Evolutionary conservation across 2,329 filamentous ascomycete genomes (phyloP).

Genomic region (Rutstroemia sp.): DNA sequence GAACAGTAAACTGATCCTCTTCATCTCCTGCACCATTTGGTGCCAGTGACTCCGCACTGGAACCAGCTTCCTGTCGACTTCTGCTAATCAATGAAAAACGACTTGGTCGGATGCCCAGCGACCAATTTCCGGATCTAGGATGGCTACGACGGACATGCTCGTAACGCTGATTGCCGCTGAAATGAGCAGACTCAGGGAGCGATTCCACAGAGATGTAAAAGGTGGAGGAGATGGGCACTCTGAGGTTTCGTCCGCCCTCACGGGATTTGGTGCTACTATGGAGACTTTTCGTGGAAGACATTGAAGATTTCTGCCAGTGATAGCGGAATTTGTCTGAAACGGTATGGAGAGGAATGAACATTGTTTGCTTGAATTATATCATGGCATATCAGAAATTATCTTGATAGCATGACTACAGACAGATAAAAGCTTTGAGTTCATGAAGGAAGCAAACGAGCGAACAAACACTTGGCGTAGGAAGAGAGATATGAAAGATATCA

Average conservation of each 20-base stretch:
- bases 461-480: too few species aligned
- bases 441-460: too few species aligned
- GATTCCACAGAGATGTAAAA: conserved; percentile 7
- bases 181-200: neutral
- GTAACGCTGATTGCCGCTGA: neutral
- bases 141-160: neutral
- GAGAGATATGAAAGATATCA: too few species aligned
- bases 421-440: too few species aligned
- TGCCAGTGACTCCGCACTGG: neutral
- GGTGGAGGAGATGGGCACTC: conserved; percentile 1
- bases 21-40: neutral
- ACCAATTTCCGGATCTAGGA: neutral
- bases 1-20: neutral
- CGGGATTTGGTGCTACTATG: neutral
- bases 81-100: too few species aligned
- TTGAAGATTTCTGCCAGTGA: too few species aligned
- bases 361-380: too few species aligned
- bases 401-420: too few species aligned
- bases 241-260: neutral
- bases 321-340: too few species aligned
- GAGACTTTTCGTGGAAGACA: neutral
- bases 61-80: too few species aligned
- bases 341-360: too few species aligned
- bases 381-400: too few species aligned
- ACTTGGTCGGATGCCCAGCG: neutral